These are phyloP conservation scores for Begonia masoniana DNA, from an alignment of 306 rosid genomes.

Conservation along the genomic window DNA sequence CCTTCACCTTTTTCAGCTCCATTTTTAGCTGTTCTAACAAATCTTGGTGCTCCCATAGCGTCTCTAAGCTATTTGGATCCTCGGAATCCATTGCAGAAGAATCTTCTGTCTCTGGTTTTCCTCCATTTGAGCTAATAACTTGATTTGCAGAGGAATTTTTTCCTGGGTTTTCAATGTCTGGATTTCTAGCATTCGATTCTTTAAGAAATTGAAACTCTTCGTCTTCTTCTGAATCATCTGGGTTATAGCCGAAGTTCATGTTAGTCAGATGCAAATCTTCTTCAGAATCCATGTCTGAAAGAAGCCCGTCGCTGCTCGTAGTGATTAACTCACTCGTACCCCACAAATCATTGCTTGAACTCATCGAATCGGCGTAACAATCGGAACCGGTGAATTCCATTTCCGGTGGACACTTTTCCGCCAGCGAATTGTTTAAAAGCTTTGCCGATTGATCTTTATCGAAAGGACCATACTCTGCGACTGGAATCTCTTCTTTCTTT, in stretches of 20 bases:
- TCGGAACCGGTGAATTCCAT: slow-evolving; percentile 30
- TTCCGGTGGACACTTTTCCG: slow-evolving; percentile 18
- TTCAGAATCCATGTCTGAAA: slow-evolving; percentile 28
- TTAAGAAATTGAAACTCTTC: slow-evolving; percentile 10
- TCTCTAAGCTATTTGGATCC: slow-evolving; percentile 52
- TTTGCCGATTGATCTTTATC: slow-evolving; percentile 12
- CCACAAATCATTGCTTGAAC: slow-evolving; percentile 21
- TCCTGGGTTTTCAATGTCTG: slow-evolving; percentile 31
- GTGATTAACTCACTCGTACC: slow-evolving; percentile 6
- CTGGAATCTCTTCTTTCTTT: neutral
- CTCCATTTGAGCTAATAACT: neutral
- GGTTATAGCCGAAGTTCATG: slow-evolving; percentile 33
- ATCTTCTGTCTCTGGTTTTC: slow-evolving; percentile 4
- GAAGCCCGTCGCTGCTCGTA: slow-evolving; percentile 24
- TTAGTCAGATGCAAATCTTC: slow-evolving; percentile 17
- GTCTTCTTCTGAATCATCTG: slow-evolving; percentile 45
- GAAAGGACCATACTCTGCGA: slow-evolving; percentile 1
- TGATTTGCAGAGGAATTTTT: neutral
- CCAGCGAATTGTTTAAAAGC: neutral
- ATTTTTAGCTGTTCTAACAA: slow-evolving; percentile 74
- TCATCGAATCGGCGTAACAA: slow-evolving; percentile 24
- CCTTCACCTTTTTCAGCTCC: slow-evolving; percentile 81
- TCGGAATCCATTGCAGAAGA: slow-evolving; percentile 21
- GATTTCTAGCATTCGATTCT: slow-evolving; percentile 14
- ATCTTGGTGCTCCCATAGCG: slow-evolving; percentile 89